Evolutionary conservation across 495 filamentous ascomycete species (phyloP).

Genomic region (Lophiostoma macrostomum): DNA sequence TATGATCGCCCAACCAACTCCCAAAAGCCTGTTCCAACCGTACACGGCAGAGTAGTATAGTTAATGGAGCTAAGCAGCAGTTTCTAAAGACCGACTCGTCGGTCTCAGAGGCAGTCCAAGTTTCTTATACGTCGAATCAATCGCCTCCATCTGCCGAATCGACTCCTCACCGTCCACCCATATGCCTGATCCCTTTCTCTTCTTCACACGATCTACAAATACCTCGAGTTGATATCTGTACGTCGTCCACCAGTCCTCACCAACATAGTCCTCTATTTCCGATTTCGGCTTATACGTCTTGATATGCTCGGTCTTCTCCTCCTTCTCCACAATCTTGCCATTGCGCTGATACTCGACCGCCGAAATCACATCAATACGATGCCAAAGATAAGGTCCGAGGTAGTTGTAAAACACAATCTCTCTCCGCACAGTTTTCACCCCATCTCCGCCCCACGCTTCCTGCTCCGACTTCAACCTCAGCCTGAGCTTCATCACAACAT

Average conservation of each 20-base stretch:
- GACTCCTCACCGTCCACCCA: slow-evolving; percentile 38
- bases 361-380: slow-evolving; percentile 42
- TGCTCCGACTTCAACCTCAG: slow-evolving; percentile 37
- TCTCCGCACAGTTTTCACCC: slow-evolving; percentile 7
- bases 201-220: slow-evolving; percentile 38
- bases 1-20: no score
- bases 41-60: no score
- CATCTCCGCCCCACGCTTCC: slow-evolving; percentile 12
- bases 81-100: slow-evolving; percentile 11
- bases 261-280: slow-evolving; percentile 17
- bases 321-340: slow-evolving; percentile 30
- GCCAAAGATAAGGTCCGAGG: slow-evolving; percentile 43
- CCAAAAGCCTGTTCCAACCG: no score
- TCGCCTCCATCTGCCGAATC: slow-evolving; percentile 35
- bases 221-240: slow-evolving; percentile 42
- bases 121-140: slow-evolving; percentile 39
- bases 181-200: slow-evolving; percentile 25
- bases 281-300: slow-evolving; percentile 32
- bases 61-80: no score
- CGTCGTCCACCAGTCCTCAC: slow-evolving; percentile 38
- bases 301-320: slow-evolving; percentile 29
- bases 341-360: slow-evolving; percentile 19
- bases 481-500: background rate
- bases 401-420: slow-evolving; percentile 42
- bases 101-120: slow-evolving; percentile 31